Conservation (phyloP, 192 early-diverging fungal species). For the Coemansia sp. region DNA sequence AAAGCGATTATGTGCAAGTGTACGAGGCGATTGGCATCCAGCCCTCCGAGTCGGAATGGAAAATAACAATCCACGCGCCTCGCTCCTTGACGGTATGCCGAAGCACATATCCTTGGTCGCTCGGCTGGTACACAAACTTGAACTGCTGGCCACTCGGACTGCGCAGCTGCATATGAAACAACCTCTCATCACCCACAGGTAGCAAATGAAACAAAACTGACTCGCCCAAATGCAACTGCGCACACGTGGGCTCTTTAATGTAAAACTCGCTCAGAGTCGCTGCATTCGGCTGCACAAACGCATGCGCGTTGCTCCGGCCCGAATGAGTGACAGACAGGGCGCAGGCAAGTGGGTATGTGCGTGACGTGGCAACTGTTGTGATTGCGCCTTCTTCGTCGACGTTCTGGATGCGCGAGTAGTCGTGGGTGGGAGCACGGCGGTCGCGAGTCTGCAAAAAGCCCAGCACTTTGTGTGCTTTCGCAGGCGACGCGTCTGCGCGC, state of each 20-base stretch:
- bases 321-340: constrained; percentile 38
- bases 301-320: constrained; percentile 39
- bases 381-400: constrained; percentile 51
- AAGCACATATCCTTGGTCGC: constrained; percentile 56
- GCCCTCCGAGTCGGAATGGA: constrained; percentile 52
- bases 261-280: constrained; percentile 54
- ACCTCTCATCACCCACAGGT: constrained; percentile 52
- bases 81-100: constrained; percentile 55
- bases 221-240: constrained; percentile 50
- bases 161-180: constrained; percentile 55
- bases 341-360: constrained; percentile 52
- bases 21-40: constrained; percentile 57
- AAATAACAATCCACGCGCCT: constrained; percentile 57
- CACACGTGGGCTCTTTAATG: constrained; percentile 49
- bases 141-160: constrained; percentile 51
- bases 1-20: constrained; percentile 19
- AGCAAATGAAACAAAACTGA: constrained; percentile 49
- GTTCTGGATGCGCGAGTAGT: constrained; percentile 50
- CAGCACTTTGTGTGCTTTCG: constrained; percentile 40
- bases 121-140: constrained; percentile 59
- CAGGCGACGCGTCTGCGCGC: constrained; percentile 11
- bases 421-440: constrained; percentile 32
- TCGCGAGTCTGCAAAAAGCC: constrained; percentile 46
- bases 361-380: constrained; percentile 36
- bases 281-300: constrained; percentile 53